These are phyloP conservation scores for Areca catechu DNA, from an alignment of 176 grass and related monocot genomes.

Conservation along the genomic window DNA sequence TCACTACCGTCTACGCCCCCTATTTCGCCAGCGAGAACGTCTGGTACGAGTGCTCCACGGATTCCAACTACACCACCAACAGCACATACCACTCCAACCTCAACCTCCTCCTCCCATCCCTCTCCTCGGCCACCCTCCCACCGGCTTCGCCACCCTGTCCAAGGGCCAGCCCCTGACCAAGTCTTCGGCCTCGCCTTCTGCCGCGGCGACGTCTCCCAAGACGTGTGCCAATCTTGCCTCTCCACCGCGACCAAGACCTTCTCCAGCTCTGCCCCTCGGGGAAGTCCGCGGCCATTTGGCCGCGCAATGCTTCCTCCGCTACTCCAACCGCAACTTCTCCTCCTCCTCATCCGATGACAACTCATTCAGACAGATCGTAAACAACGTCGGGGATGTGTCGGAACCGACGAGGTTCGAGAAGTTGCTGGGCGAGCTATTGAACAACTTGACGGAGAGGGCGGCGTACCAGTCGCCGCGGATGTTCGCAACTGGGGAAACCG, in stretches of 20 bases:
- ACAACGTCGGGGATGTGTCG: background rate
- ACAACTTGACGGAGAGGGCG: background rate
- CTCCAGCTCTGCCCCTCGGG: conserved; percentile 3
- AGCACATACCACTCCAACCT: conserved; percentile 30
- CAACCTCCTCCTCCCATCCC: conserved; percentile 23
- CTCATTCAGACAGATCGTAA: too few relatives aligned
- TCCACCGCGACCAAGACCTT: conserved; percentile 2
- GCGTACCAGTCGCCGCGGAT: background rate
- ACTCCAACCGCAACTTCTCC: conserved; percentile 27
- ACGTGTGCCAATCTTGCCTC: conserved; percentile 26
- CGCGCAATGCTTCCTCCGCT: conserved; percentile 22
- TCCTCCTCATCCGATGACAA: too few relatives aligned
- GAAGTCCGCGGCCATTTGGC: conserved; percentile 2
- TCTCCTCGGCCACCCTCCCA: background rate
- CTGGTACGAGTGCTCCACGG: background rate
- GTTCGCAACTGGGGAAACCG: background rate
- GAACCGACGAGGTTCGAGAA: background rate
- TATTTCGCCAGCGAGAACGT: too few relatives aligned
- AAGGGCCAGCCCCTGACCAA: conserved; percentile 17
- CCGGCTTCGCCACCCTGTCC: conserved; percentile 15
- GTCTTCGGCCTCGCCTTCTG: conserved; percentile 31
- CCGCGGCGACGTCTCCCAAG: conserved; percentile 25
- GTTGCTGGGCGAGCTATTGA: background rate
- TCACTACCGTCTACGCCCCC: too few relatives aligned
- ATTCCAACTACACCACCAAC: conserved; percentile 13